These are phyloP conservation scores for Spathaspora arborariae DNA, from an alignment of 805 yeast genomes.

Conservation along the genomic window DNA sequence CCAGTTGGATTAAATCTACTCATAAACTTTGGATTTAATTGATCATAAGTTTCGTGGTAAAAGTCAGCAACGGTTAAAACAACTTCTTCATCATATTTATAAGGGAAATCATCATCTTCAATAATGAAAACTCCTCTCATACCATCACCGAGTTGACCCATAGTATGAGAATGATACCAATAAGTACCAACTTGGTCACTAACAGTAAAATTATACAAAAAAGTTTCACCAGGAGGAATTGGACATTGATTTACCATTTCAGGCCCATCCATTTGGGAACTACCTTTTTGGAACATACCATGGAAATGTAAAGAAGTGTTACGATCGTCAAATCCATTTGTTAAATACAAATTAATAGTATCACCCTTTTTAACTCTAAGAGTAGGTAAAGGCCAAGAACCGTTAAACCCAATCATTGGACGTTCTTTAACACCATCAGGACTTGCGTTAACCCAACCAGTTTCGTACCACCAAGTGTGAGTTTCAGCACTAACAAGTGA, in stretches of 20 bases:
- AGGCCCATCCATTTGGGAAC: slow-evolving; percentile 87
- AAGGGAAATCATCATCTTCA: slow-evolving; percentile 56
- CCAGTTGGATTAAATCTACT: slow-evolving; percentile 77
- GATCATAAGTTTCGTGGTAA: slow-evolving; percentile 54
- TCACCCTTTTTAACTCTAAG: slow-evolving; percentile 78
- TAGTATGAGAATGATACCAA: slow-evolving; percentile 97
- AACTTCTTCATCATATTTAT: slow-evolving; percentile 60
- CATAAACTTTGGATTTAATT: slow-evolving; percentile 46
- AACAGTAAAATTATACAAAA: slow-evolving; percentile 85
- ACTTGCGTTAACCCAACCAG: slow-evolving; percentile 63
- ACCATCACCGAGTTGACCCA: slow-evolving; percentile 93
- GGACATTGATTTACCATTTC: slow-evolving; percentile 88
- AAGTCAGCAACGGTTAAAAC: slow-evolving; percentile 57
- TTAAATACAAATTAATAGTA: slow-evolving; percentile 64
- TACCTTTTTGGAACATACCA: slow-evolving; percentile 80
- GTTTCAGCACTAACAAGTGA: slow-evolving; percentile 38
- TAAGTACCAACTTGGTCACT: slow-evolving; percentile 76
- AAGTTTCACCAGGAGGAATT: slow-evolving; percentile 70
- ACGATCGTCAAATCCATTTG: slow-evolving; percentile 65
- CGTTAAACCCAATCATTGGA: slow-evolving; percentile 63
- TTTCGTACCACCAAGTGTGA: slow-evolving; percentile 61
- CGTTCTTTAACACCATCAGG: slow-evolving; percentile 63
- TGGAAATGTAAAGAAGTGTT: slow-evolving; percentile 88
- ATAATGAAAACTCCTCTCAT: slow-evolving; percentile 77
- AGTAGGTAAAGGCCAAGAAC: slow-evolving; percentile 85